Evolutionary conservation across 441 rosid species (phyloP).

Genomic region (Aleurites moluccanus): DNA sequence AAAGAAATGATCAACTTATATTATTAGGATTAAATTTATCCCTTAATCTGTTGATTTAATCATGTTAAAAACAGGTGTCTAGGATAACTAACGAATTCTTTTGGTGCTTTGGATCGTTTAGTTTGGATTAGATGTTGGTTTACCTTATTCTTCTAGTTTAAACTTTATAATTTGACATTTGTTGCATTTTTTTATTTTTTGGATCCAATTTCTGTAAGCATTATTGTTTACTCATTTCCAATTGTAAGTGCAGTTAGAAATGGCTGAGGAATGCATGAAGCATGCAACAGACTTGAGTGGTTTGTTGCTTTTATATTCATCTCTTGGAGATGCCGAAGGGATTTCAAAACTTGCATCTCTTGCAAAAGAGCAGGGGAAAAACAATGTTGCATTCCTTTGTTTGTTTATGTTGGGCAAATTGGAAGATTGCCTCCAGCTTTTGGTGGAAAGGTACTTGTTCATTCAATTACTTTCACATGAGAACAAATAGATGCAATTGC

Average conservation of each 20-base stretch:
- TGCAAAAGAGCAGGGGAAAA: slow-evolving; percentile 96
- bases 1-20: background rate
- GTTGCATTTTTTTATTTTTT: background rate
- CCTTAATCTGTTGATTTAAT: background rate
- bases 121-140: background rate
- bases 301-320: slow-evolving; percentile 83
- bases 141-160: background rate
- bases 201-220: background rate
- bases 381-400: slow-evolving; percentile 86
- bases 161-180: background rate
- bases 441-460: slow-evolving; percentile 74
- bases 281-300: slow-evolving; percentile 92
- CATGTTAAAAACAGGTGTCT: background rate
- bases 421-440: slow-evolving; percentile 92
- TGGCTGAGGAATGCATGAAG: slow-evolving; percentile 98
- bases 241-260: slow-evolving; percentile 59
- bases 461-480: slow-evolving; percentile 21
- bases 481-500: slow-evolving; percentile 13
- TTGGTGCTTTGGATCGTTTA: background rate
- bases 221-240: background rate
- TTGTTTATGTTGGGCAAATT: slow-evolving; percentile 89
- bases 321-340: slow-evolving; percentile 94
- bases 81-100: background rate
- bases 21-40: background rate
- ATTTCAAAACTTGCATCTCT: slow-evolving; percentile 68